Percentiles rank a stretch among this genome's conserved stretches.
These are phyloP conservation scores for Tylopilus cervinicoccineus DNA, from an alignment of 768 basidiomycete species.

Conservation along the genomic window DNA sequence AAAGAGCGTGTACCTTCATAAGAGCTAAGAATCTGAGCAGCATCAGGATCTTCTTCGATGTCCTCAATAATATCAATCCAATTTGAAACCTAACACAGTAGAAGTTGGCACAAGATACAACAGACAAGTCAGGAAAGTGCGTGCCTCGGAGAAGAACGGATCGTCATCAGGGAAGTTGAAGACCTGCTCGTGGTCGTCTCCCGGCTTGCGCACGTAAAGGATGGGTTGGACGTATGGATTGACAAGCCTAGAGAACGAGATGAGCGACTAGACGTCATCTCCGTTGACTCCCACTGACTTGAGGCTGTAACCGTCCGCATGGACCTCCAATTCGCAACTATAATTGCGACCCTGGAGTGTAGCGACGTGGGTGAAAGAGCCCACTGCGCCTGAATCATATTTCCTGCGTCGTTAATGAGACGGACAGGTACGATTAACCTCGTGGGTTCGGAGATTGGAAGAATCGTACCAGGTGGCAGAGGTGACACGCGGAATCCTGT, in stretches of 20 bases:
- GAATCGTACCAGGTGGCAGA: slow-evolving; percentile 75
- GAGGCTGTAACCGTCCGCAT: slow-evolving; percentile 87
- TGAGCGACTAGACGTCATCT: slow-evolving; percentile 6
- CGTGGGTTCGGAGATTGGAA: slow-evolving; percentile 20
- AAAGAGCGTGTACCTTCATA: slow-evolving; percentile 63
- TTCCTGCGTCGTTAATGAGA: slow-evolving; percentile 54
- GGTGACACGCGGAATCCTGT: slow-evolving; percentile 92
- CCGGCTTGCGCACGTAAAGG: slow-evolving; percentile 81
- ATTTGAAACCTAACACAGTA: slow-evolving; percentile 54
- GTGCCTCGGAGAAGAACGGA: slow-evolving; percentile 88
- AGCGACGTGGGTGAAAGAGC: slow-evolving; percentile 85
- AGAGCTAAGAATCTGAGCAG: slow-evolving; percentile 71
- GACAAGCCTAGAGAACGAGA: slow-evolving; percentile 53
- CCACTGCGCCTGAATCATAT: slow-evolving; percentile 92
- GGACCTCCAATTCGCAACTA: slow-evolving; percentile 91
- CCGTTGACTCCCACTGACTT: slow-evolving; percentile 46
- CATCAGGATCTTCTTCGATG: slow-evolving; percentile 82
- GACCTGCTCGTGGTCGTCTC: slow-evolving; percentile 70
- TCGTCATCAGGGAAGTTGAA: slow-evolving; percentile 78
- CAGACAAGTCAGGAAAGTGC: not conserved
- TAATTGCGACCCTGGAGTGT: slow-evolving; percentile 92
- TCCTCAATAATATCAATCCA: slow-evolving; percentile 88
- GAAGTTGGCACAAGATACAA: not conserved
- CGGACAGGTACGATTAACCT: slow-evolving; percentile 10
- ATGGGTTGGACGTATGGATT: slow-evolving; percentile 94